These are phyloP conservation scores for Silene coronaria DNA, from an alignment of 179 eudicot species.

Conservation along the genomic window DNA sequence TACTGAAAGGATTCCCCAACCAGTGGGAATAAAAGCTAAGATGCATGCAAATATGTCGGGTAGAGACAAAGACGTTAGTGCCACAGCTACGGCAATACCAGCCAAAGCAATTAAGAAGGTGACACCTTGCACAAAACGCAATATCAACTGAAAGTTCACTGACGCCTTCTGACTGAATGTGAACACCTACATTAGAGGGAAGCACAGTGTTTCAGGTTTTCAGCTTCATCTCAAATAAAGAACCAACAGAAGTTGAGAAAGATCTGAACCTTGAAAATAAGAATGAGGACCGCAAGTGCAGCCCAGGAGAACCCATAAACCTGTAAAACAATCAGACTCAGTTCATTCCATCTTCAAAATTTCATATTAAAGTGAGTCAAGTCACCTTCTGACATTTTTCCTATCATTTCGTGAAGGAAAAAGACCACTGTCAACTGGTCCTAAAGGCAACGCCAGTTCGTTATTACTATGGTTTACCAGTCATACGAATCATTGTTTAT, in stretches of 20 bases:
- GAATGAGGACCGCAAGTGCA: conserved; percentile 61
- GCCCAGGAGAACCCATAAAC: conserved; percentile 90
- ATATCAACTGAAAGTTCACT: conserved; percentile 83
- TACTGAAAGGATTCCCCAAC: conserved; percentile 93
- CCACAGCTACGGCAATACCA: conserved; percentile 67
- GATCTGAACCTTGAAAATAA: conserved; percentile 76
- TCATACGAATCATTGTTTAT: not conserved
- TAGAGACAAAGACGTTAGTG: conserved; percentile 41
- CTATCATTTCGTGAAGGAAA: not conserved
- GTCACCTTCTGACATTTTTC: conserved; percentile 1
- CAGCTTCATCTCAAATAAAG: not conserved
- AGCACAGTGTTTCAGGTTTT: not conserved
- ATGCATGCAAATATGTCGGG: conserved; percentile 80
- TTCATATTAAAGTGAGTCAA: not conserved
- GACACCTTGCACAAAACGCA: conserved; percentile 89
- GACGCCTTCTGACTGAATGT: conserved; percentile 98
- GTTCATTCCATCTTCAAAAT: not conserved
- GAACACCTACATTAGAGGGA: conserved; percentile 56
- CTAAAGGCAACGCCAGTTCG: not conserved
- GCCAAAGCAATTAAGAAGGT: conserved; percentile 76
- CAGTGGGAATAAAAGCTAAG: conserved; percentile 92
- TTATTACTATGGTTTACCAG: not conserved
- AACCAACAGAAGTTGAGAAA: not conserved
- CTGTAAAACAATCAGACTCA: conserved; percentile 31
- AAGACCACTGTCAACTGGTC: not conserved